Evolutionary conservation across 2,329 filamentous ascomycete species (phyloP).

Genomic region (Lecanicillium sp.): DNA sequence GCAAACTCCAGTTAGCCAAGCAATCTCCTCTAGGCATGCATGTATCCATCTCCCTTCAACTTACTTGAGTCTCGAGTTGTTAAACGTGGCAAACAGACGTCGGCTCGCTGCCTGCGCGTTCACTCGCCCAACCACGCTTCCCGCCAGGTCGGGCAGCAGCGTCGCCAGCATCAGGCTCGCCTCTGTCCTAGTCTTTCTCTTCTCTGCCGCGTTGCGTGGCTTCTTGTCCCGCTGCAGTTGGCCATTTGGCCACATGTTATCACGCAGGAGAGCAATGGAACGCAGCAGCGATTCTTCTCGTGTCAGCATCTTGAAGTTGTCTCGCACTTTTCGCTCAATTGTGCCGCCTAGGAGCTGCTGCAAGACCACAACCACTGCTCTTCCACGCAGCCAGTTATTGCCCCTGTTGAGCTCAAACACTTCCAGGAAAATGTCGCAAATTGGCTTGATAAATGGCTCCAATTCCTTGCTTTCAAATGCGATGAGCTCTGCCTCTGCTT

Average conservation of each 20-base stretch:
- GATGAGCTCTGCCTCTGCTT: conserved; percentile 89
- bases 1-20: conserved; percentile 16
- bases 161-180: conserved; percentile 85
- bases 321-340: conserved; percentile 90
- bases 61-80: conserved; percentile 86
- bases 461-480: conserved; percentile 86
- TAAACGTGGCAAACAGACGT: conserved; percentile 83
- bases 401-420: conserved; percentile 90
- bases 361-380: conserved; percentile 91
- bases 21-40: too few species aligned
- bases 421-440: conserved; percentile 95
- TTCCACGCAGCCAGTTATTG: conserved; percentile 94
- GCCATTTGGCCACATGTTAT: conserved; percentile 77
- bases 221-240: conserved; percentile 42
- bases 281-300: conserved; percentile 73
- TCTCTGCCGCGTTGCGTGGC: conserved; percentile 63
- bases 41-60: too few species aligned
- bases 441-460: conserved; percentile 95
- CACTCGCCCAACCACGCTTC: conserved; percentile 83
- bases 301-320: conserved; percentile 66
- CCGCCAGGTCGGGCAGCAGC: conserved; percentile 82
- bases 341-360: conserved; percentile 94
- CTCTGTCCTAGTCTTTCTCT: conserved; percentile 74
- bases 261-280: conserved; percentile 68
- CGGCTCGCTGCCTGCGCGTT: conserved; percentile 90